phyloP scores from a whole-genome alignment of 768 basidiomycete species.

The Dentipellis sp. region DNA sequence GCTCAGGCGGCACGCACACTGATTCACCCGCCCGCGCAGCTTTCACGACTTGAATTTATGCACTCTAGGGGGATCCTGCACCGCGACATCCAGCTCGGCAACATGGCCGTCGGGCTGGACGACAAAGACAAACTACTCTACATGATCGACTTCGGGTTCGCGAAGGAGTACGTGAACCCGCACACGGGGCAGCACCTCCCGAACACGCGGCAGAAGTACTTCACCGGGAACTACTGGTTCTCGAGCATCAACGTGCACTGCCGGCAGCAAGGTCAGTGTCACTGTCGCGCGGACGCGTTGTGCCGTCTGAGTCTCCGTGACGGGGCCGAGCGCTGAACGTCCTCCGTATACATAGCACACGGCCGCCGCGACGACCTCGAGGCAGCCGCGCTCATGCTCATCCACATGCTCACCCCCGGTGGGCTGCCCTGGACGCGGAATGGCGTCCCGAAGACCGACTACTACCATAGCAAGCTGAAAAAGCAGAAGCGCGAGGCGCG shows the following conservation, averaged over 20 bases:
- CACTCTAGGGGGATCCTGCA: slow-evolving; percentile 66
- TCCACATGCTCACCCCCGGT: slow-evolving; percentile 68
- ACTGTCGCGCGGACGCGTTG: slow-evolving; percentile 1
- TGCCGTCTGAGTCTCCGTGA: background rate
- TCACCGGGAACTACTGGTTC: slow-evolving; percentile 84
- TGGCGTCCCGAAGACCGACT: slow-evolving; percentile 66
- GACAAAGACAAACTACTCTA: slow-evolving; percentile 56
- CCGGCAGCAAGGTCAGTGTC: slow-evolving; percentile 54
- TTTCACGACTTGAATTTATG: slow-evolving; percentile 66
- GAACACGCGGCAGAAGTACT: slow-evolving; percentile 58
- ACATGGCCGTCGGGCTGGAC: slow-evolving; percentile 55
- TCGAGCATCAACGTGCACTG: slow-evolving; percentile 73
- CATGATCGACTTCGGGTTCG: slow-evolving; percentile 85
- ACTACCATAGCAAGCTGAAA: slow-evolving; percentile 53
- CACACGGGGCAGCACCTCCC: slow-evolving; percentile 59
- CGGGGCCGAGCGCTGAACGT: background rate
- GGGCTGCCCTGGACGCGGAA: slow-evolving; percentile 74
- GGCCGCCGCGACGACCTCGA: slow-evolving; percentile 76
- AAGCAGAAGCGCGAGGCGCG: slow-evolving; percentile 51
- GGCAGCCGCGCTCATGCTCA: slow-evolving; percentile 69
- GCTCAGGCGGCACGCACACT: background rate
- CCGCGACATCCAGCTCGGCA: slow-evolving; percentile 74
- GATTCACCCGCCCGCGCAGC: slow-evolving; percentile 29
- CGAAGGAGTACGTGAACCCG: slow-evolving; percentile 67
- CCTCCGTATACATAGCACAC: slow-evolving; percentile 39